Evolutionary conservation across 768 basidiomycete species (phyloP).

Genomic region (Xerocomellus intermedius): DNA sequence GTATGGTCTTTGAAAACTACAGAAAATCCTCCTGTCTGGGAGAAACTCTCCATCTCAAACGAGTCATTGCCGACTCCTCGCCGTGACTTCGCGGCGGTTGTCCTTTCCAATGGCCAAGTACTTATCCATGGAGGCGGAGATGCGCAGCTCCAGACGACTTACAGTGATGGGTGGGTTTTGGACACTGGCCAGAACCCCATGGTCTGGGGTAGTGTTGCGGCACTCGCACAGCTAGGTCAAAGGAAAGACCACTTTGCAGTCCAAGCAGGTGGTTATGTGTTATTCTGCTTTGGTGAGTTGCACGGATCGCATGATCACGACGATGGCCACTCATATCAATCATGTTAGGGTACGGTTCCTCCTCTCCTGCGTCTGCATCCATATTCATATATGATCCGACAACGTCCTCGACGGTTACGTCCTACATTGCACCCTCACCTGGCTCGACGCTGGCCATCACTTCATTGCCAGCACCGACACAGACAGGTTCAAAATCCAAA

Average conservation of each 20-base stretch:
- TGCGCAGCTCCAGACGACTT: slow-evolving; percentile 49
- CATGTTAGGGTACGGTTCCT: slow-evolving; percentile 30
- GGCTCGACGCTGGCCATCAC: slow-evolving; percentile 28
- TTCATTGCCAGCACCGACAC: slow-evolving; percentile 37
- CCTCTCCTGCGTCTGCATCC: slow-evolving; percentile 44
- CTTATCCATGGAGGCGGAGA: slow-evolving; percentile 81
- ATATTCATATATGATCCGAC: slow-evolving; percentile 51
- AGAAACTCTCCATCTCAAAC: slow-evolving; percentile 36
- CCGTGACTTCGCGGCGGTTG: slow-evolving; percentile 57
- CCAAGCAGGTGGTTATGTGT: slow-evolving; percentile 53
- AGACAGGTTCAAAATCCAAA: slow-evolving; percentile 24
- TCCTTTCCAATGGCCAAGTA: slow-evolving; percentile 51
- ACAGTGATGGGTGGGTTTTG: slow-evolving; percentile 69
- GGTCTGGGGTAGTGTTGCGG: slow-evolving; percentile 54
- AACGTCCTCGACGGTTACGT: slow-evolving; percentile 39
- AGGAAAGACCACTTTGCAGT: slow-evolving; percentile 77
- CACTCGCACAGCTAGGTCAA: slow-evolving; percentile 55
- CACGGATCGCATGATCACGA: background rate
- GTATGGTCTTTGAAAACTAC: slow-evolving; percentile 67
- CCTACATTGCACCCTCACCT: slow-evolving; percentile 38
- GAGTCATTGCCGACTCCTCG: slow-evolving; percentile 54
- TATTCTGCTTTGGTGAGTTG: slow-evolving; percentile 76
- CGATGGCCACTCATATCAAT: slow-evolving; percentile 15
- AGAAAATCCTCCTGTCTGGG: slow-evolving; percentile 49
- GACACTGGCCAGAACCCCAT: slow-evolving; percentile 55